Base-by-base conservation (phyloP, 2,329 filamentous ascomycete genomes). In the Penicillium sp. region DNA sequence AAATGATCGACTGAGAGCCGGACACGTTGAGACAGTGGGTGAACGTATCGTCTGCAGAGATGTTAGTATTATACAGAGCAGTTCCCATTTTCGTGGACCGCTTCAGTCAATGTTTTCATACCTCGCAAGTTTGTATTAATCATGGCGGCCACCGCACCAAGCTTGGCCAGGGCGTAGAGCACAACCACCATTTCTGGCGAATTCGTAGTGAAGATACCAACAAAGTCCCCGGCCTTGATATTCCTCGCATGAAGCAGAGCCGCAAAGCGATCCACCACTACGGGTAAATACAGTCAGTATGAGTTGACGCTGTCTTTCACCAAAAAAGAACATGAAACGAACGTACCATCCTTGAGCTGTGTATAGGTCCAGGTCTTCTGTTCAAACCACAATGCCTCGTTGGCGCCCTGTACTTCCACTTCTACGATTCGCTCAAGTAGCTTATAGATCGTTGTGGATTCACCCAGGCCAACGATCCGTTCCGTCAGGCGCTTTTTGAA, bases 321-420 rank as follows among this genome's bases (percentile, higher is more conserved):
- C 5, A 4, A 12, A 12, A 13, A 29, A 4, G 1, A 18, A 2
- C 35, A 39, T 32, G 25, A 29, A n/a, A 2, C 9, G 18, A 25
- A 65, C 68, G 46, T 50, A 74, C 73, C 57, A 26, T 66, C 66
- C 51, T 72, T 73, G 35, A 76, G 47, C 47, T 75, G 65, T 2
- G 55, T 62, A 56, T 76, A 77, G 3, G 70, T 75, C 73, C 73
- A 76, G 4, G 64, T 70, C 51, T 67, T 71, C 2, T 72, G 67
- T 51, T 77, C 74, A 59, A 76, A 76, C 73, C 73, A 76, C 8
- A 76, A 55, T 4, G 69, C 70, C 39, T 76, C 71, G 3, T 54
- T 56, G 4, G 67, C 63, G 18, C 65, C 66, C 12, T 65, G 60
- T 3, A 64, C 65, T 29, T 73, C 63, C 0, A 68, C 66, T 7